Conservation (phyloP, 768 basidiomycete species). For the Leccinum variicolor region DNA sequence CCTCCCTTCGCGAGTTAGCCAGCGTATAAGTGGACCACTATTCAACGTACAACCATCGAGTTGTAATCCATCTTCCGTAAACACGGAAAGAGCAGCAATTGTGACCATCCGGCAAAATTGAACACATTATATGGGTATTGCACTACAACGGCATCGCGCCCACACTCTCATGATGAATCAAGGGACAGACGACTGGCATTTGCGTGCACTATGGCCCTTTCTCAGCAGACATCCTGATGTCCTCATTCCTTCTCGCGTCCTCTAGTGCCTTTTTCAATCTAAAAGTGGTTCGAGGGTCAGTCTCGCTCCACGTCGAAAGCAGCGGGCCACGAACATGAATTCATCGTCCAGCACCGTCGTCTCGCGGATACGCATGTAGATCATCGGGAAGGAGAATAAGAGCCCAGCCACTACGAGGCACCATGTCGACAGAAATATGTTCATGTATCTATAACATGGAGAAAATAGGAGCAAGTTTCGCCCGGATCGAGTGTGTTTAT, state of each 20-base stretch:
- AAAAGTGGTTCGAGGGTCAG: not conserved
- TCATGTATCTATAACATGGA: constrained; percentile 47
- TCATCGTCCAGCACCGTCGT: constrained; percentile 54
- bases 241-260: not conserved
- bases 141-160: not conserved
- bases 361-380: constrained; percentile 61
- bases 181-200: not conserved
- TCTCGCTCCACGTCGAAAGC: not conserved
- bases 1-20: too few relatives aligned
- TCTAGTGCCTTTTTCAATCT: constrained; percentile 9
- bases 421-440: constrained; percentile 72
- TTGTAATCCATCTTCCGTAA: too few relatives aligned
- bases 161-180: too few relatives aligned
- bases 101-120: too few relatives aligned
- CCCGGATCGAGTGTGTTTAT: not conserved
- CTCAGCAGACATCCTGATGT: not conserved
- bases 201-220: not conserved
- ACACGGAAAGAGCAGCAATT: too few relatives aligned
- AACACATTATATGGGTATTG: too few relatives aligned
- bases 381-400: constrained; percentile 68
- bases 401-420: constrained; percentile 59
- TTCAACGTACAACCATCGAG: too few relatives aligned
- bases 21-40: too few relatives aligned
- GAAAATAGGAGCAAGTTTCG: not conserved
- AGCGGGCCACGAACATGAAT: constrained; percentile 39